Evolutionary conservation across 2,329 filamentous ascomycete genomes (phyloP), one percentile per base, ranked within the genome.

Genomic region (Dissoconium aciculare): DNA sequence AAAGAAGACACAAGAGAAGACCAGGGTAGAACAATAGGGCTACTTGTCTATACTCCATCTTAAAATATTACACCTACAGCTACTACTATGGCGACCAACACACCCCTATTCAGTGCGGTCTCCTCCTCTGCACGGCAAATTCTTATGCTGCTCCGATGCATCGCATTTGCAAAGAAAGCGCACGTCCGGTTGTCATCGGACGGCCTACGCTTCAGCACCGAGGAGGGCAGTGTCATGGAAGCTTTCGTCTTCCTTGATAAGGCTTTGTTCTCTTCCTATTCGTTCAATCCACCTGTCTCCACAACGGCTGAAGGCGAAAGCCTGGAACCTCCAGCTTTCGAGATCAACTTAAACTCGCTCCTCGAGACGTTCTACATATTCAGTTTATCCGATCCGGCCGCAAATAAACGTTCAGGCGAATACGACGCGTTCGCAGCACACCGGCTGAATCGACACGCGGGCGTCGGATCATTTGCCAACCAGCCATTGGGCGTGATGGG

Each of bases 331-430:
- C 75, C 81, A 5, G 71, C 69, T 30, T 98, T 98, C 51, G 78
- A 91, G 51, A 77, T 95, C 41, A 89, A 84, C 2, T 69, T 98
- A 5, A 67, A 77, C 4, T 81, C 87, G 11, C 69, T 98, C 3
- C 71, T 98, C 31, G 89, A 95, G 58, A 92, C 87, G 0, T 67
- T 98, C 5, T 87, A 94, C 49, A 95, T 98, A 29, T 92, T 98
- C 49, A 83, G 83, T 29, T 71, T 85, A 28, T 60, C 58, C 13
- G 60, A 63, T 35, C 57, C 60, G 5, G 45, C 40, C 34, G 43
- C 42, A 12, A 29, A 40, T 5, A 49, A 56, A 43, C 38, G 47
- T 34, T 34, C 55, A 41, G 42, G 52, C 45, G 34, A 46, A 37
- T 44, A 58, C 49, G 57, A 56, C 43, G 30, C 56, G 38, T 52